Percentiles rank a stretch among this genome's conserved stretches.
Evolutionary conservation across 2,329 filamentous ascomycete genomes (phyloP).

Genomic region (Chaetomiaceae sp.): DNA sequence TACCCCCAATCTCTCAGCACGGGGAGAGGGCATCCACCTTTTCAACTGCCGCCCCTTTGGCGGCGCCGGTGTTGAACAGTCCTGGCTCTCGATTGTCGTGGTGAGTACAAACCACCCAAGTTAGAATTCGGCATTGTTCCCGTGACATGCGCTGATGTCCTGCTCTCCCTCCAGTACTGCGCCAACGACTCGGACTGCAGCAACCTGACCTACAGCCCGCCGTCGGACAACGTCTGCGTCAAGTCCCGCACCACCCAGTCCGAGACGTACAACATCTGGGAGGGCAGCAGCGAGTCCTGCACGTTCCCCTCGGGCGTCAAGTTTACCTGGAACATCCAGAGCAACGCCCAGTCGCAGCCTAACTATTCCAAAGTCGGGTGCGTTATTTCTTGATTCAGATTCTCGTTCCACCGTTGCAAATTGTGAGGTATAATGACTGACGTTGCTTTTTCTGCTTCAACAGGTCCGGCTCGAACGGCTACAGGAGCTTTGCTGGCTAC

Average conservation of each 20-base stretch:
- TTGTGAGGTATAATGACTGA: not conserved
- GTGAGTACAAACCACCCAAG: not conserved
- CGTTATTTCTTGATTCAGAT: not conserved
- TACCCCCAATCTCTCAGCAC: constrained; percentile 4
- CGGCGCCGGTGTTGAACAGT: constrained; percentile 9
- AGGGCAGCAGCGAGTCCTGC: constrained; percentile 19
- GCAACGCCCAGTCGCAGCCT: constrained; percentile 13
- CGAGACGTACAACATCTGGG: constrained; percentile 14
- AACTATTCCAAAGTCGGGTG: constrained; percentile 19
- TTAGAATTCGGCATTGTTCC: not conserved
- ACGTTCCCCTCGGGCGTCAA: constrained; percentile 20
- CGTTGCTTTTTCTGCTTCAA: not conserved
- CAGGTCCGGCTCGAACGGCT: constrained; percentile 9
- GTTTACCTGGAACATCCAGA: constrained; percentile 21
- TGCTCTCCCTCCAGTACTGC: constrained; percentile 18
- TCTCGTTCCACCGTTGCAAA: too few species aligned
- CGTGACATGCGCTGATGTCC: too few species aligned
- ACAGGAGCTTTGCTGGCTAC: constrained; percentile 2
- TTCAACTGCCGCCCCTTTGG: constrained; percentile 19
- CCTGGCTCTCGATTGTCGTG: constrained; percentile 11
- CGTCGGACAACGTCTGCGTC: constrained; percentile 11
- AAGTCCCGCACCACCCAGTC: not conserved
- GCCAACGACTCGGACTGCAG: constrained; percentile 24
- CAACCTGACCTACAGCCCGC: constrained; percentile 1
- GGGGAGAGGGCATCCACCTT: constrained; percentile 22